A percentile compares a stretch with the other conserved stretches of the same genome.
Conservation (phyloP, 495 filamentous ascomycete genomes). For the Talaromyces ruber region DNA sequence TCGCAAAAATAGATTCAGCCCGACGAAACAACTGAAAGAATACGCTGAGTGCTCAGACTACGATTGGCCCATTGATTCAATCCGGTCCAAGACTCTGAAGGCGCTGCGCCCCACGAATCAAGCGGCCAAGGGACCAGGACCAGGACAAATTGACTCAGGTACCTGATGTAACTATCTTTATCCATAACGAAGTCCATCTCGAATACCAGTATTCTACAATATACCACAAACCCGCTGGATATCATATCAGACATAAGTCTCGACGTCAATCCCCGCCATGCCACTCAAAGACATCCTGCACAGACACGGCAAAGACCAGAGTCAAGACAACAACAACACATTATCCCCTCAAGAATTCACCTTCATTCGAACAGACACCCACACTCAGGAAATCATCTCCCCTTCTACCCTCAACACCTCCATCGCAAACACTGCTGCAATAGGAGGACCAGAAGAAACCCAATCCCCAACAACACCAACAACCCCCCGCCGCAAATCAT, state of each 20-base stretch:
- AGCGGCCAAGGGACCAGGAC: neutral
- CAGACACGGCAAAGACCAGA: conserved; percentile 55
- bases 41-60: neutral
- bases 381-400: conserved; percentile 65
- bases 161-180: neutral
- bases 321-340: conserved; percentile 14
- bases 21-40: neutral
- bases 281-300: conserved; percentile 64
- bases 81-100: neutral
- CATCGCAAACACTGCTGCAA: neutral
- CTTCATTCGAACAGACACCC: conserved; percentile 77
- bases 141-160: neutral
- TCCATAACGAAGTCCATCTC: neutral
- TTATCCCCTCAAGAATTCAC: conserved; percentile 57
- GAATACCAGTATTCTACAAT: neutral
- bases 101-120: conserved; percentile 1
- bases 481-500: conserved; percentile 36
- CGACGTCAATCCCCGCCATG: conserved; percentile 39
- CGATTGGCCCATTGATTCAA: conserved; percentile 2
- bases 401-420: conserved; percentile 44
- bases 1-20: too few relatives aligned
- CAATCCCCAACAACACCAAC: conserved; percentile 11
- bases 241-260: neutral
- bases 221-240: neutral
- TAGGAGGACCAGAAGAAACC: neutral